A percentile compares a stretch with the other conserved stretches of the same genome.
phyloP scores from a whole-genome alignment of 31 red algal species.

The Odonthalia washingtoniensis region DNA sequence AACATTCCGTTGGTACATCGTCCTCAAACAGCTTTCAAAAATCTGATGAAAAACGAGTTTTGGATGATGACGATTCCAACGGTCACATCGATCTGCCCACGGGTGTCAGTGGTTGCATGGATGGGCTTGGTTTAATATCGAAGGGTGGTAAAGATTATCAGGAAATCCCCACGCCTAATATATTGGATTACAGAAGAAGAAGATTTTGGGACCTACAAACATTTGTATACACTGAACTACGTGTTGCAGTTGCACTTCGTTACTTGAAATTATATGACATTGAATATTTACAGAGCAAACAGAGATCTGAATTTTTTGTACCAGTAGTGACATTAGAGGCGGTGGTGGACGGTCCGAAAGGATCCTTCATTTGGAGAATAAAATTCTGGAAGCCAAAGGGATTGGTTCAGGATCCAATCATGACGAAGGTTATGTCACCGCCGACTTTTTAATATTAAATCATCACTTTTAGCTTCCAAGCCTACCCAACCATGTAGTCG shows the following conservation, averaged over 20 bases:
- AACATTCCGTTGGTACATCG: no score
- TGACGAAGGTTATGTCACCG: conserved; percentile 75
- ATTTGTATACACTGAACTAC: conserved; percentile 23
- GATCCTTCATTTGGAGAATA: conserved; percentile 77
- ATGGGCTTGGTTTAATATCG: background rate
- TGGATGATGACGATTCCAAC: no score
- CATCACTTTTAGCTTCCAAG: conserved; percentile 68
- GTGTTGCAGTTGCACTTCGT: conserved; percentile 67
- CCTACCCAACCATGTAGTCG: conserved; percentile 56
- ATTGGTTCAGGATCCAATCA: conserved; percentile 78
- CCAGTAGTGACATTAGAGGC: conserved; percentile 76
- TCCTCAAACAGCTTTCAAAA: no score
- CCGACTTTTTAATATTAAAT: conserved; percentile 75
- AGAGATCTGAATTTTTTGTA: conserved; percentile 49
- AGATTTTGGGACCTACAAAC: conserved; percentile 41
- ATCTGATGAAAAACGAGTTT: conserved; percentile 31
- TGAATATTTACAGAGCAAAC: background rate
- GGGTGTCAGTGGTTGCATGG: no score
- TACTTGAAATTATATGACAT: conserved; percentile 23
- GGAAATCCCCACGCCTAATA: conserved; percentile 37
- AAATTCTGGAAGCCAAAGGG: conserved; percentile 87
- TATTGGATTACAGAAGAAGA: conserved; percentile 63
- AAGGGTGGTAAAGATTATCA: background rate
- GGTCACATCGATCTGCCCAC: no score
- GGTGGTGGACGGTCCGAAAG: conserved; percentile 81